Conservation (phyloP, 352 stramenopile genomes). For the Pythium folliculosum region DNA sequence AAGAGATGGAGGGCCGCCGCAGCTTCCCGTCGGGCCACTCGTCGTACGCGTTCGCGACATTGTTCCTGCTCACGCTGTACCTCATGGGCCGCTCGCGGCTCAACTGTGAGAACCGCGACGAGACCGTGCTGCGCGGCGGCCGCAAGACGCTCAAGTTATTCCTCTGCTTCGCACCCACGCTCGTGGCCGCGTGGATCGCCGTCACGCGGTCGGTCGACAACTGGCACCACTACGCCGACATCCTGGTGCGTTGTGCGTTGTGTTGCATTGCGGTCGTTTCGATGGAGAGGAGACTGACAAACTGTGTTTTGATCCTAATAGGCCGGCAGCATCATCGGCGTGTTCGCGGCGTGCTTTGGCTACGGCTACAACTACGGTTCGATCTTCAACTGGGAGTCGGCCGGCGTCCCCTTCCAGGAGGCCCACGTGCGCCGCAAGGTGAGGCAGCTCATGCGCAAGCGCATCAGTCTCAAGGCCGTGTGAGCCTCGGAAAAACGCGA, state of each 20-base stretch:
- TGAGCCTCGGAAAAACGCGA: conserved; percentile 13
- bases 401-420: conserved; percentile 59
- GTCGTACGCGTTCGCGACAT: conserved; percentile 69
- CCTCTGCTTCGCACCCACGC: conserved; percentile 57
- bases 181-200: conserved; percentile 69
- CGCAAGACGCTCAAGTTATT: conserved; percentile 71
- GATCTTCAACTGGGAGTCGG: conserved; percentile 58
- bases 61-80: conserved; percentile 80
- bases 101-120: conserved; percentile 48
- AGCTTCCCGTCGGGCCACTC: conserved; percentile 80
- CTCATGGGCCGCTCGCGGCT: conserved; percentile 66
- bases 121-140: conserved; percentile 48
- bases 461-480: conserved; percentile 20
- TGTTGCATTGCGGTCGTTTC: too few species aligned
- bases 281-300: not conserved
- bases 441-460: conserved; percentile 13
- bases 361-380: conserved; percentile 78
- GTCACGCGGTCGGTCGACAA: conserved; percentile 82
- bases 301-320: not conserved
- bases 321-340: conserved; percentile 56
- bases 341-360: conserved; percentile 40
- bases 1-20: conserved; percentile 63
- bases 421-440: conserved; percentile 51
- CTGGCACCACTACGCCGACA: conserved; percentile 86
- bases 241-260: conserved; percentile 43